These are phyloP conservation scores for Nigrograna mackinnonii DNA, from an alignment of 2,329 filamentous ascomycete genomes.

Conservation along the genomic window DNA sequence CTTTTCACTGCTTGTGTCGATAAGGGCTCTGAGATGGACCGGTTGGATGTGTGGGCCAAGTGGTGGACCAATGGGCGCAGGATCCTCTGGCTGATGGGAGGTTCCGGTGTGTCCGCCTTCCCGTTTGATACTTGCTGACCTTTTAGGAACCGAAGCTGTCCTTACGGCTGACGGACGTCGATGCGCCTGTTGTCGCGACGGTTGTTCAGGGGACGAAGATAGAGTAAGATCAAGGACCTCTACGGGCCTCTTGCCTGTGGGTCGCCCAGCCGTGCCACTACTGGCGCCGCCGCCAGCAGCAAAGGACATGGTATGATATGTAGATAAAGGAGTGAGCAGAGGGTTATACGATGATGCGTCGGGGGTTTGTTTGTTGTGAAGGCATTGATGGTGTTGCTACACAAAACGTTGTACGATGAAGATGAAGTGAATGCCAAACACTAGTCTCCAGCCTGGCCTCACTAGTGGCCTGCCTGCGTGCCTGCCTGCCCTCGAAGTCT, in stretches of 20 bases:
- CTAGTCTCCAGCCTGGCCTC: no score
- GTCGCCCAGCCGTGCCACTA: no score
- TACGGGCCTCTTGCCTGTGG: not conserved
- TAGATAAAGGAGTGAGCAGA: not conserved
- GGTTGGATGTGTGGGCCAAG: conserved; percentile 23
- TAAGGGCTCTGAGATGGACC: conserved; percentile 29
- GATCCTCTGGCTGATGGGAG: no score
- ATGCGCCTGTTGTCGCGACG: not conserved
- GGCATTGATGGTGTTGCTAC: not conserved
- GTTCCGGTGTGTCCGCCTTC: no score
- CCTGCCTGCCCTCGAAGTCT: no score
- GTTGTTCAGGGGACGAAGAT: not conserved
- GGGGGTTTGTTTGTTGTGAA: not conserved
- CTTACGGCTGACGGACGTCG: not conserved
- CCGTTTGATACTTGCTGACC: no score
- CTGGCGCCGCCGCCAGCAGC: no score
- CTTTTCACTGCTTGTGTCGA: conserved; percentile 21
- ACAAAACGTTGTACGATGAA: no score
- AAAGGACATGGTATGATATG: not conserved
- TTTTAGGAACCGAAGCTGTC: not conserved
- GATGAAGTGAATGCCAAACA: no score
- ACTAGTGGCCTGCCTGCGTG: no score
- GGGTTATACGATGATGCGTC: not conserved
- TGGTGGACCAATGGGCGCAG: no score
- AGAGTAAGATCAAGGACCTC: conserved; percentile 1